Base-by-base conservation (phyloP, 306 rosid species). In the Sphenostylis stenocarpa region DNA sequence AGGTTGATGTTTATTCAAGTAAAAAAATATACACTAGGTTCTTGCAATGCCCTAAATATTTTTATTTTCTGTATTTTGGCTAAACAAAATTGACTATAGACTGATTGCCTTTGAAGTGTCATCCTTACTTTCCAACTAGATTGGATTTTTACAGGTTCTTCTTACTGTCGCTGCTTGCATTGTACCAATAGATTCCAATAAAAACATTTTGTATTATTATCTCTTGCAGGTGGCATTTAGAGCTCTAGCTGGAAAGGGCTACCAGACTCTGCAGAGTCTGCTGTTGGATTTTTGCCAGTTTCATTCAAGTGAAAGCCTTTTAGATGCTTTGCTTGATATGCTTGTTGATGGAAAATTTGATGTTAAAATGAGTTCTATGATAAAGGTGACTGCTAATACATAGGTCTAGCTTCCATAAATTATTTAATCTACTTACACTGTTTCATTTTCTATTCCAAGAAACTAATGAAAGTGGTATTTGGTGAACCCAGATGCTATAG, bases 311-410 rank as follows among this genome's bases (percentile, higher is more conserved):
- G 92, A 87, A 84, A 88, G 85, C 45, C 91, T 95, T 81, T 74
- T 95, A 82, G 91, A 78, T 85, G 92, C 75, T 14, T 81, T 95
- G 83, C 97, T 95, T 34, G 94, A 92, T 82, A 92, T 95, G 98
- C 97, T 95, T 77, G 91, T 90, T 76, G 98, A 95, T 84, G 97
- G 97, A 80, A 92, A 75, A 80, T 95, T 92, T 84, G 96, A 95
- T 61, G 66, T 83, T 49, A 90, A 89, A 84, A 85, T 62, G 76
- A 79, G 88, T 79, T 91, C 98, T 63, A 84, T 85, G 77, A 92
- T 95, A 83, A 93, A 95, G 98, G 98, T 95, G 77, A 82, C 63
- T 36, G 45, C 82, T 67, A 66, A 58, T 78, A 78, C 80, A 80
- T 52, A 48, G 58, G 71, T 78, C 77, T 57, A 65, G 44, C 47